Evolutionary conservation across 2,329 filamentous ascomycete species (phyloP).

Genomic region (Chaetomiaceae sp.): DNA sequence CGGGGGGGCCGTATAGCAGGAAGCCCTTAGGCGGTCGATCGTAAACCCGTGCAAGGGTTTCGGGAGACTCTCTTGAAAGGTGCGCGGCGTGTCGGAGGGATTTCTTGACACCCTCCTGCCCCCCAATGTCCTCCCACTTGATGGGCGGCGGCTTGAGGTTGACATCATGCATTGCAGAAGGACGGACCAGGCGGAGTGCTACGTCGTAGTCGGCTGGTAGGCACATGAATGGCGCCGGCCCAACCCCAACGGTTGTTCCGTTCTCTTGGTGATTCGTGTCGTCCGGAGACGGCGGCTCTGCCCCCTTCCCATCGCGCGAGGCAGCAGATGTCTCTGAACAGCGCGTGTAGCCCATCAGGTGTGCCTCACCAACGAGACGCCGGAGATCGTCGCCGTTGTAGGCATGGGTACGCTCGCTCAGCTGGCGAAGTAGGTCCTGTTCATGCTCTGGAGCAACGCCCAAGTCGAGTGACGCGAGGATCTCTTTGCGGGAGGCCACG

Average conservation of each 20-base stretch:
- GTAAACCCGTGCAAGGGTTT: conserved; percentile 32
- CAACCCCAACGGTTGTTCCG: neutral
- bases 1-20: conserved; percentile 84
- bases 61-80: conserved; percentile 30
- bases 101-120: conserved; percentile 69
- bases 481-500: conserved; percentile 61
- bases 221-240: conserved; percentile 29
- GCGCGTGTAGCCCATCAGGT: conserved; percentile 25
- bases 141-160: conserved; percentile 83
- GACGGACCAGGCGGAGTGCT: conserved; percentile 64
- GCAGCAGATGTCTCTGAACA: conserved; percentile 3
- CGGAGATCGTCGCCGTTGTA: conserved; percentile 75
- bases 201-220: conserved; percentile 50
- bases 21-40: conserved; percentile 68
- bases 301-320: conserved; percentile 29
- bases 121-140: conserved; percentile 81
- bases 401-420: conserved; percentile 76
- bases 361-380: conserved; percentile 54
- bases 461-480: conserved; percentile 56
- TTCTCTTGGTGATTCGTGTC: conserved; percentile 16
- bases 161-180: conserved; percentile 83
- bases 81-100: conserved; percentile 48
- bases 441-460: conserved; percentile 41
- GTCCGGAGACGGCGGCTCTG: neutral
- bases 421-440: conserved; percentile 47